A percentile compares a stretch with the other conserved stretches of the same genome.
phyloP scores from a whole-genome alignment of 495 filamentous ascomycete genomes.

The Staphylotrichum longicolle region DNA sequence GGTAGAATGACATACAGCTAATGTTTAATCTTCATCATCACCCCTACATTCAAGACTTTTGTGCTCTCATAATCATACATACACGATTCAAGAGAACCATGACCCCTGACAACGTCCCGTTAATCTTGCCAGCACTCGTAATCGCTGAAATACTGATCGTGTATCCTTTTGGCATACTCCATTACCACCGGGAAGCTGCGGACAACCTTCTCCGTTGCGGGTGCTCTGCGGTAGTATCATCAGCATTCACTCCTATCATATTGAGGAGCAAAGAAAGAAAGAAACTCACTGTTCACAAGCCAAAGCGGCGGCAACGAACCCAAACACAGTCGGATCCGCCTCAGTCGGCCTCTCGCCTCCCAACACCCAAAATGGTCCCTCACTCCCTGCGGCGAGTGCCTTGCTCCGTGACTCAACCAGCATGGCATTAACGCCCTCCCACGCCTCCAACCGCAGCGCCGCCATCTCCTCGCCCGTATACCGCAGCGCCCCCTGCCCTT shows the following conservation, averaged over 20 bases:
- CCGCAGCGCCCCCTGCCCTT: conserved; percentile 56
- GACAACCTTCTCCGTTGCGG: conserved; percentile 45
- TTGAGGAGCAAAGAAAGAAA: not conserved
- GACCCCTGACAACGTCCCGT: too few relatives aligned
- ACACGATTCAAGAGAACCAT: too few relatives aligned
- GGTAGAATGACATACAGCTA: too few relatives aligned
- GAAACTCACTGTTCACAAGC: conserved; percentile 55
- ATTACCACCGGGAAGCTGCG: conserved; percentile 47
- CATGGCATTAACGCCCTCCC: conserved; percentile 49
- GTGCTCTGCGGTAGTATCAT: conserved; percentile 38
- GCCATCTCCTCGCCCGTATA: conserved; percentile 50
- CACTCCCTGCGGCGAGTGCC: conserved; percentile 16
- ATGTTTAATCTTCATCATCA: too few relatives aligned
- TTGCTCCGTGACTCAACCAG: conserved; percentile 19
- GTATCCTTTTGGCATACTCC: conserved; percentile 59
- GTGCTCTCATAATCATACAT: too few relatives aligned
- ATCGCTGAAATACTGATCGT: conserved; percentile 58
- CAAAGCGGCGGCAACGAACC: conserved; percentile 52
- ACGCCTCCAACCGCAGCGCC: conserved; percentile 48
- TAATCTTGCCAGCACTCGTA: conserved; percentile 37
- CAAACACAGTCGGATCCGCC: conserved; percentile 56
- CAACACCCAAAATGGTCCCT: conserved; percentile 55
- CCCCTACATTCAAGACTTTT: too few relatives aligned
- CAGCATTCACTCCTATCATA: not conserved
- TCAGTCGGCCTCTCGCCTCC: conserved; percentile 56